Conservation (phyloP, 768 basidiomycete genomes). For the Calocybe cyanea region DNA sequence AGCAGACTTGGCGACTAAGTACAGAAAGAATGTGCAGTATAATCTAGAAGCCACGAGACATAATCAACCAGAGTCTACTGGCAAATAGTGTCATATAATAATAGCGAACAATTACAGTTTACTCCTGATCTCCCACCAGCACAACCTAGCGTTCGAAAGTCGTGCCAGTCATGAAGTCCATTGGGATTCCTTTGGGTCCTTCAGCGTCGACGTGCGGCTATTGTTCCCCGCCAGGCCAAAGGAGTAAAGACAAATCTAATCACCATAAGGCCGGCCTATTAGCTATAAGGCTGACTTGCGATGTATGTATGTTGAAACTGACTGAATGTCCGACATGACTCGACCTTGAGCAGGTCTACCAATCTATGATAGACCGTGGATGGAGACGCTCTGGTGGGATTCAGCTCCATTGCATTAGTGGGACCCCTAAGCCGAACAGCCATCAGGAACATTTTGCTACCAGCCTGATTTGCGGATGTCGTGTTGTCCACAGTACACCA, state of each 20-base stretch:
- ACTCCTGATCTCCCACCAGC: too few relatives aligned
- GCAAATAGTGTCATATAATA: too few relatives aligned
- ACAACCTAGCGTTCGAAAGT: too few relatives aligned
- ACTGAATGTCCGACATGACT: neutral
- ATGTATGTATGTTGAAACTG: constrained; percentile 9
- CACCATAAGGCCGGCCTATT: constrained; percentile 45
- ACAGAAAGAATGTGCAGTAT: constrained; percentile 90
- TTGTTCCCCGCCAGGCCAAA: constrained; percentile 52
- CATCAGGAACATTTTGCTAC: constrained; percentile 69
- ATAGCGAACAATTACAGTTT: too few relatives aligned
- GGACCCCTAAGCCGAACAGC: neutral
- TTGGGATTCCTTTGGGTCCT: constrained; percentile 33
- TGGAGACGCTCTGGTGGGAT: constrained; percentile 75
- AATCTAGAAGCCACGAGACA: constrained; percentile 74
- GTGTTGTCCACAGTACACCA: constrained; percentile 95
- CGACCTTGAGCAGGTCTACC: constrained; percentile 55
- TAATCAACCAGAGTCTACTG: constrained; percentile 19
- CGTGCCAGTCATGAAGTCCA: constrained; percentile 25
- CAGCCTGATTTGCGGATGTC: constrained; percentile 78
- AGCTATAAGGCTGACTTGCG: constrained; percentile 49
- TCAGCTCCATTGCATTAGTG: neutral
- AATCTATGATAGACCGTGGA: constrained; percentile 78
- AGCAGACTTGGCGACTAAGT: constrained; percentile 81
- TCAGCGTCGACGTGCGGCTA: constrained; percentile 59
- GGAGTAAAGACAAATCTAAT: constrained; percentile 38